Conservation (phyloP, 306 rosid species). For the cucumber (Cucumis sativus) region Cucumber_9930_V3 NC_026658.2:2457001-2457500, state of each 20-base stretch:
- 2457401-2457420: neutral
- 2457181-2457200: conserved; percentile 45
- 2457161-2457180: conserved; percentile 76
- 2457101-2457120: conserved; percentile 70
- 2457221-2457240: neutral
- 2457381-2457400: neutral
- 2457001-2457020: neutral
- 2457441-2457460: neutral
- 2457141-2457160: conserved; percentile 79
- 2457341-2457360: neutral
- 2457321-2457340: neutral
- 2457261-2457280: neutral
- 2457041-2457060: conserved; percentile 84
- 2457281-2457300: neutral
- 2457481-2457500: neutral
- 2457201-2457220: conserved; percentile 31
- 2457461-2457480: neutral
- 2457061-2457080: conserved; percentile 39
- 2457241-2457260: neutral
- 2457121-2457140: conserved; percentile 81
- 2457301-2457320: neutral
- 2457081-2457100: conserved; percentile 71
- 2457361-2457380: neutral
- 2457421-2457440: neutral
- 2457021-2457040: conserved; percentile 48